A percentile compares a stretch with the other conserved stretches of the same genome.
phyloP scores from a whole-genome alignment of 1,139 yeast species.

The Lodderomyces parapsilosis region DNA sequence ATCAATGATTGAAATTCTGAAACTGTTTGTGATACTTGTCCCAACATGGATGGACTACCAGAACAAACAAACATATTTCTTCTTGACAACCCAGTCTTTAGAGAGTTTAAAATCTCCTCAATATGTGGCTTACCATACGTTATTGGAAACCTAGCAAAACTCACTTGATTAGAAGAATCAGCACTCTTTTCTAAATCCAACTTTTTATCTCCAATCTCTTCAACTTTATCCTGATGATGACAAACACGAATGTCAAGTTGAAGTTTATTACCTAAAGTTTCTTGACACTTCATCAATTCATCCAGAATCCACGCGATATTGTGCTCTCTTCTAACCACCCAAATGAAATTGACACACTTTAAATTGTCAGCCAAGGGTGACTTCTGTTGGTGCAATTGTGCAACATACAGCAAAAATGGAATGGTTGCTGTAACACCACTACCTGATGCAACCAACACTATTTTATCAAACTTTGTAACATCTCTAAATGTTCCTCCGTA shows the following conservation, averaged over 20 bases:
- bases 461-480: conserved; percentile 46
- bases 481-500: conserved; percentile 60
- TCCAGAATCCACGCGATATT: conserved; percentile 45
- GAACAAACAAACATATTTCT: conserved; percentile 51
- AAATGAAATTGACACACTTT: conserved; percentile 40
- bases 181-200: conserved; percentile 14
- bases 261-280: conserved; percentile 23
- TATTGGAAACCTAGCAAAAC: conserved; percentile 16
- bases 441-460: conserved; percentile 46
- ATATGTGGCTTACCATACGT: conserved; percentile 36
- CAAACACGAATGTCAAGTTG: conserved; percentile 28
- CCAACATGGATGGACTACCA: conserved; percentile 48
- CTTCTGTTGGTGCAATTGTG: conserved; percentile 7
- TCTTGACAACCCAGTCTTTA: conserved; percentile 24
- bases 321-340: conserved; percentile 44
- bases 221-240: conserved; percentile 5
- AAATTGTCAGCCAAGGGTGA: conserved; percentile 14
- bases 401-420: conserved; percentile 39
- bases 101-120: conserved; percentile 17
- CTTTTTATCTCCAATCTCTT: conserved; percentile 3
- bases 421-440: conserved; percentile 57
- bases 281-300: conserved; percentile 35
- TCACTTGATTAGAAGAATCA: conserved; percentile 8
- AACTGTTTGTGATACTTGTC: conserved; percentile 42
- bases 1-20: conserved; percentile 36